Percentiles rank a stretch among this genome's conserved stretches.
Conservation (phyloP, 495 filamentous ascomycete species). For the Haplographium delicatum region DNA sequence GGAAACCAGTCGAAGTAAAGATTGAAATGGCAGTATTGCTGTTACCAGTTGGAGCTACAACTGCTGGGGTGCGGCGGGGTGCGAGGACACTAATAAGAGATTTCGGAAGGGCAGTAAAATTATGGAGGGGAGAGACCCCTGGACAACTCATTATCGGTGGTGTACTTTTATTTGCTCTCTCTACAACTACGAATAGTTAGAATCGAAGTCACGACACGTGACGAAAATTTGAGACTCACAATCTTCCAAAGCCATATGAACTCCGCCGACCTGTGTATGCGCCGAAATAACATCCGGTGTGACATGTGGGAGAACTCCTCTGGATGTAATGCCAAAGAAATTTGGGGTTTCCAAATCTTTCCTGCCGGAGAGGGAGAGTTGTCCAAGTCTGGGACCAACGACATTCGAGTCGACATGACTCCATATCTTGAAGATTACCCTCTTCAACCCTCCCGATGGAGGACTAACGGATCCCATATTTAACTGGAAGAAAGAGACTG, state of each 20-base stretch:
- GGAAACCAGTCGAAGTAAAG: constrained; percentile 79
- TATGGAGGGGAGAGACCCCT: constrained; percentile 51
- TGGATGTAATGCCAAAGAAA: constrained; percentile 71
- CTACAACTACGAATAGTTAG: constrained; percentile 61
- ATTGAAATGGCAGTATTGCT: constrained; percentile 67
- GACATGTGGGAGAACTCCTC: constrained; percentile 80
- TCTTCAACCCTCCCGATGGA: background rate
- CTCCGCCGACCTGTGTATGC: constrained; percentile 56
- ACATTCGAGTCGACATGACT: constrained; percentile 5
- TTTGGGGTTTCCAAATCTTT: constrained; percentile 70
- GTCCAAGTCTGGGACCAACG: constrained; percentile 51
- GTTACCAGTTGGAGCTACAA: constrained; percentile 67
- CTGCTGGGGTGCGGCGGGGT: constrained; percentile 69
- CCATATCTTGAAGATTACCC: constrained; percentile 11
- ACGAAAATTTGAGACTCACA: constrained; percentile 53
- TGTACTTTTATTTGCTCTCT: constrained; percentile 45
- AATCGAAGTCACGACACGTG: constrained; percentile 8
- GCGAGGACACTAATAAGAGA: constrained; percentile 64
- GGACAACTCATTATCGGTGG: constrained; percentile 39
- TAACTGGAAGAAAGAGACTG: background rate
- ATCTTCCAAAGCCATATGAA: constrained; percentile 86
- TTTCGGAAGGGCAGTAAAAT: constrained; percentile 60
- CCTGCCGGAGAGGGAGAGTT: constrained; percentile 53
- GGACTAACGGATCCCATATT: no score
- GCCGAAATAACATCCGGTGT: constrained; percentile 74